Evolutionary conservation across 78 protist genomes (phyloP).

Genomic region (Dictyostelium citrinum): DNA sequence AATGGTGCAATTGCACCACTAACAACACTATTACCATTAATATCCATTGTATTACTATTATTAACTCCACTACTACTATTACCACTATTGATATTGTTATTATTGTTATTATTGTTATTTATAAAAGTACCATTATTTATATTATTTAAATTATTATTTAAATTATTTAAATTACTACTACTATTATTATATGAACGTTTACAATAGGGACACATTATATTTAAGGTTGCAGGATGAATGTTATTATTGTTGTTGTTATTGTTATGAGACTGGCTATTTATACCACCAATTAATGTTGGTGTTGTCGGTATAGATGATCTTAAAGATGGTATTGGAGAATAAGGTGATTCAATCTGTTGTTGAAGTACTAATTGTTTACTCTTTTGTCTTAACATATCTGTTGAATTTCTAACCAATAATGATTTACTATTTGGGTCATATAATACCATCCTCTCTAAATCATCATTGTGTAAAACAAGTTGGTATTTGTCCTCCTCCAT

Average conservation of each 20-base stretch:
- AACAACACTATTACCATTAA: neutral
- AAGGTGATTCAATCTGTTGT: neutral
- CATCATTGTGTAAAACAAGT: slow-evolving; percentile 72
- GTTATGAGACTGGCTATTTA: neutral
- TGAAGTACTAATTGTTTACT: neutral
- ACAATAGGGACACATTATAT: neutral
- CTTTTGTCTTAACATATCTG: neutral
- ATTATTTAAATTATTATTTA: neutral
- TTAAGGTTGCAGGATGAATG: neutral
- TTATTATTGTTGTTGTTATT: neutral
- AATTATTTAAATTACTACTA: neutral
- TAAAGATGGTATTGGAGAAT: neutral
- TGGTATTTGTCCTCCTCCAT: slow-evolving; percentile 41
- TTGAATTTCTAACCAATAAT: neutral
- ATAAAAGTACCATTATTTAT: neutral
- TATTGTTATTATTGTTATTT: neutral
- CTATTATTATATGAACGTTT: neutral
- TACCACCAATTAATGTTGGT: neutral
- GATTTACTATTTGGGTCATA: slow-evolving; percentile 28
- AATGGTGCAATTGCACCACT: neutral
- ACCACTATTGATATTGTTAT: neutral
- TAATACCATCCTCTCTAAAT: slow-evolving; percentile 45
- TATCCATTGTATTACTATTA: neutral
- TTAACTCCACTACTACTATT: neutral
- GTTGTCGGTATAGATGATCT: neutral